Evolutionary conservation across 2,329 filamentous ascomycete genomes (phyloP).

Genomic region (Albophoma yamanashiensis): DNA sequence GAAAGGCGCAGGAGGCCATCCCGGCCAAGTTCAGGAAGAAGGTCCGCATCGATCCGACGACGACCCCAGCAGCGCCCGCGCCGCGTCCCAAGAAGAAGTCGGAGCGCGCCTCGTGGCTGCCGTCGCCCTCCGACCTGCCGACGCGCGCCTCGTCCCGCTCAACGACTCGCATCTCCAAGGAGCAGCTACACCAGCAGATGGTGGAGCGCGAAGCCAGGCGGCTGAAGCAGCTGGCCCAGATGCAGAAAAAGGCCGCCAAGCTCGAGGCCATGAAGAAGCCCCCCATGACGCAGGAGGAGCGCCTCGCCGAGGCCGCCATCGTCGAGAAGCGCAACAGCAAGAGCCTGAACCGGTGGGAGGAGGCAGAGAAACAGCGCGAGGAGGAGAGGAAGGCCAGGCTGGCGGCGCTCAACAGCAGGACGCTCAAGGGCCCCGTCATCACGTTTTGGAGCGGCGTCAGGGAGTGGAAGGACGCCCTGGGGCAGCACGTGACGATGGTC

Average conservation of each 20-base stretch:
- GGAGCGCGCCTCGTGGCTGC: slow-evolving; percentile 48
- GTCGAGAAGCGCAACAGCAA: slow-evolving; percentile 82
- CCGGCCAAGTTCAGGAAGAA: slow-evolving; percentile 63
- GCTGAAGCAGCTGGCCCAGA: slow-evolving; percentile 57
- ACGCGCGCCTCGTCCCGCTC: slow-evolving; percentile 47
- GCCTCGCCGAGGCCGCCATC: slow-evolving; percentile 68
- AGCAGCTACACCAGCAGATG: slow-evolving; percentile 59
- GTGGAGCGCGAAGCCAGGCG: slow-evolving; percentile 60
- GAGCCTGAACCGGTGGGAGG: slow-evolving; percentile 88
- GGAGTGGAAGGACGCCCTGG: slow-evolving; percentile 67
- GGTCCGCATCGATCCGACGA: slow-evolving; percentile 56
- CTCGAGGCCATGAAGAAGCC: slow-evolving; percentile 67
- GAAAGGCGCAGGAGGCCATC: slow-evolving; percentile 68
- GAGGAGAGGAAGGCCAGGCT: slow-evolving; percentile 75
- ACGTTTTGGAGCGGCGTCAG: slow-evolving; percentile 91
- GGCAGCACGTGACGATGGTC: slow-evolving; percentile 51
- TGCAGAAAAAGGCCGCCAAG: slow-evolving; percentile 58
- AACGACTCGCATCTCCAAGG: slow-evolving; percentile 49
- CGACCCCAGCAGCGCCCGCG: slow-evolving; percentile 27
- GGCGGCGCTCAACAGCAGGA: slow-evolving; percentile 78
- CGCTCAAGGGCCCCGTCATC: slow-evolving; percentile 78
- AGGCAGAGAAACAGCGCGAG: slow-evolving; percentile 79
- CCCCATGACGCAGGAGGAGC: slow-evolving; percentile 77
- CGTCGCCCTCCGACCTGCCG: slow-evolving; percentile 41
- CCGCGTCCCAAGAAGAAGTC: slow-evolving; percentile 49